Conservation (phyloP, 2,329 filamentous ascomycete genomes). For the Cordyceps farinosa region DNA sequence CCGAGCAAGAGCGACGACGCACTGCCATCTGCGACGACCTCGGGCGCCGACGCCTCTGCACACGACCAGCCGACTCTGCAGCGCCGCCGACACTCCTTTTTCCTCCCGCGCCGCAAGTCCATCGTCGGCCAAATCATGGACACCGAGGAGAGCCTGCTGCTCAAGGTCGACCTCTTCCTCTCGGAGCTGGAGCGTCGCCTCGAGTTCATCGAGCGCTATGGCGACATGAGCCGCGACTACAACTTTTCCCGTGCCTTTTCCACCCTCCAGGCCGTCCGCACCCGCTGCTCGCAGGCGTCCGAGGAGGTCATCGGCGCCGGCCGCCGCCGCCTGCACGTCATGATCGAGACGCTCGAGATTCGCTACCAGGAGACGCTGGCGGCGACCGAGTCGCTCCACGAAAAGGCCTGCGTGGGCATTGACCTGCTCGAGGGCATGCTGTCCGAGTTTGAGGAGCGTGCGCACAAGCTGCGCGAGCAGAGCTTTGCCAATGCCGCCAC, state of each 20-base stretch:
- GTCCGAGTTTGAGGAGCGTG: conserved; percentile 77
- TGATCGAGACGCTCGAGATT: conserved; percentile 88
- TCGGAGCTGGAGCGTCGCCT: conserved; percentile 81
- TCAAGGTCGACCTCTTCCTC: conserved; percentile 75
- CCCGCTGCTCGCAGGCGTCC: conserved; percentile 84
- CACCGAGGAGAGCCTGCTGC: conserved; percentile 56
- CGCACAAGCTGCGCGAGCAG: conserved; percentile 73
- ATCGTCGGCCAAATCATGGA: conserved; percentile 60
- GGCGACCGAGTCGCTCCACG: conserved; percentile 81
- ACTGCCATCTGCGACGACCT: conserved; percentile 34
- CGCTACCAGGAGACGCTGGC: conserved; percentile 83
- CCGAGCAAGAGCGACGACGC: conserved; percentile 34
- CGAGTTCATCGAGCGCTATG: conserved; percentile 84
- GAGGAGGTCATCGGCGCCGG: conserved; percentile 88
- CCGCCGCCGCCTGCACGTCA: conserved; percentile 74
- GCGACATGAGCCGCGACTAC: conserved; percentile 76
- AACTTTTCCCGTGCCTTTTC: conserved; percentile 81
- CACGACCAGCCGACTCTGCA: conserved; percentile 22
- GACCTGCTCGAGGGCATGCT: conserved; percentile 82
- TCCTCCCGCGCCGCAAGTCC: conserved; percentile 54
- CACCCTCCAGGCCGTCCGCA: conserved; percentile 80
- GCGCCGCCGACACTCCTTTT: conserved; percentile 53
- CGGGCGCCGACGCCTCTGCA: conserved; percentile 40
- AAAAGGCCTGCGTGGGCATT: conserved; percentile 86
- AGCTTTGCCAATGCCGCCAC: conserved; percentile 65